phyloP scores from a whole-genome alignment of 352 stramenopile species.

The Phytophthora macrochlamydospora region DNA sequence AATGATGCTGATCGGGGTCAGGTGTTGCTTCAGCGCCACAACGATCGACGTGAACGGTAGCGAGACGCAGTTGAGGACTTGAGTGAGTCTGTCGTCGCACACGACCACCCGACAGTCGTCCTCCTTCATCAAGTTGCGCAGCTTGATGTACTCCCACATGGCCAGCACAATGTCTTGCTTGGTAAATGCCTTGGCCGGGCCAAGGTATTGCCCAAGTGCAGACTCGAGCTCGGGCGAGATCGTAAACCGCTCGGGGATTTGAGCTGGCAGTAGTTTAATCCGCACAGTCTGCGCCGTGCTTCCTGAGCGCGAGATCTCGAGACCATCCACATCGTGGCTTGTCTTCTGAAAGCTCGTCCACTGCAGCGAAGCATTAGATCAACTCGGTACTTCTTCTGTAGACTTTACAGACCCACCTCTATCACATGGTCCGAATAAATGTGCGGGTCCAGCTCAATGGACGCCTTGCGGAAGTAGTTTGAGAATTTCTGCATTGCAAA shows the following conservation, averaged over 20 bases:
- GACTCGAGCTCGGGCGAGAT: conserved; percentile 52
- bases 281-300: conserved; percentile 61
- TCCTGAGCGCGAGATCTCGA: conserved; percentile 60
- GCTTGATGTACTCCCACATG: conserved; percentile 82
- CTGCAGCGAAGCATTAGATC: conserved; percentile 22
- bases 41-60: conserved; percentile 76
- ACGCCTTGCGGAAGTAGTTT: conserved; percentile 77
- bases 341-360: conserved; percentile 84
- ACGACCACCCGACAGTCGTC: conserved; percentile 78
- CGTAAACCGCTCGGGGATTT: conserved; percentile 61
- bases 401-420: conserved; percentile 37
- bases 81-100: conserved; percentile 55
- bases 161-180: conserved; percentile 81
- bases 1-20: conserved; percentile 57
- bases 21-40: conserved; percentile 66
- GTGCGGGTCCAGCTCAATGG: conserved; percentile 72
- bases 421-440: conserved; percentile 73
- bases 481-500: conserved; percentile 63
- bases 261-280: conserved; percentile 67
- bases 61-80: conserved; percentile 70
- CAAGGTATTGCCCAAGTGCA: conserved; percentile 49
- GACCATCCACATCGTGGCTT: conserved; percentile 59
- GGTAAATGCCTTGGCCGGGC: conserved; percentile 50
- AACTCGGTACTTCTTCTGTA: neutral
- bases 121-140: conserved; percentile 77